Evolutionary conservation across 2,329 filamentous ascomycete species (phyloP), one percentile per base, ranked within the genome.

Genomic region (Alternaria sp.): DNA sequence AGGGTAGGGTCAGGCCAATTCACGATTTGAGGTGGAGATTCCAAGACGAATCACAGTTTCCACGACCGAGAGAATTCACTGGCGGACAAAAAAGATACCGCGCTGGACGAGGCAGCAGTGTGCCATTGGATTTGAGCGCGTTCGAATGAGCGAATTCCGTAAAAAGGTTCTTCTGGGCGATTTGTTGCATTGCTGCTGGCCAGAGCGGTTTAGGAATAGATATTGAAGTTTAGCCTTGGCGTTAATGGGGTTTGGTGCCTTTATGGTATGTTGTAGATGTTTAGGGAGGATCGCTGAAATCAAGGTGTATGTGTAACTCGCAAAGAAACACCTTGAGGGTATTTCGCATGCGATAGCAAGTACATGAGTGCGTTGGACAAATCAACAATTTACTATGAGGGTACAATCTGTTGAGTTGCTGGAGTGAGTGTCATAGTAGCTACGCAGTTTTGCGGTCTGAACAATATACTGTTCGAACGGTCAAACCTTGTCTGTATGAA

Each of bases 61-160:
- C 95, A 0, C 94, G 93, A 70, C 94, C 94, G 22, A 86, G 94
- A 72, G 89, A 91, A 2, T 97, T 96, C 74, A 81, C 84, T 2
- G 91, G 90, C n/a, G 88, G 87, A 4, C 81, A 85, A 20, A 93
- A 91, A 77, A 89, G 88, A 76, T 99, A 98, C 79, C 86, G 94
- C 64, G 95, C 95, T 36, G 95, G 95, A 9, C 87, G 94, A 75
- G 94, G 93, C 32, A 97, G 93, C 81, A 97, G 92, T 82, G 94
- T 98, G 68, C 95, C 95, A 30, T 82, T 98, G 70, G 92, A 98
- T 82, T 80, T 99, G 74, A 87, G 84, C 67, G 83, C 85, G 14
- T 84, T 90, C 60, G 79, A 81, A 48, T 84, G 68, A 66, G 49
- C 25, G 16, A 14, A 46, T 16, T 28, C 18, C 14, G 18, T 38